Evolutionary conservation across 2,329 filamentous ascomycete genomes (phyloP), one percentile per base, ranked within the genome.

Genomic region (Chalaropsis ovoidea): DNA sequence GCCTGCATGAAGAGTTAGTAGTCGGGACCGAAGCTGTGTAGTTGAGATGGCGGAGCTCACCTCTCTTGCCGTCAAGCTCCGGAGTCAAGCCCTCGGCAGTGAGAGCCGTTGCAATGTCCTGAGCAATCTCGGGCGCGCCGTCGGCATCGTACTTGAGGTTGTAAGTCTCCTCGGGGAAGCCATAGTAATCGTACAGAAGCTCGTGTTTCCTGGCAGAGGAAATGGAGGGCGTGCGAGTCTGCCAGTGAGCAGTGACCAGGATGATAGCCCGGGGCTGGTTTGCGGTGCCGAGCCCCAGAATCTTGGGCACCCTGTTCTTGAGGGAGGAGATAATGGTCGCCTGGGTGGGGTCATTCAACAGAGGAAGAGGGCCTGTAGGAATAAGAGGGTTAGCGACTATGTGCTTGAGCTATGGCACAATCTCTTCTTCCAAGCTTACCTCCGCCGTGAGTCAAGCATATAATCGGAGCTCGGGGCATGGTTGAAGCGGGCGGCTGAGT

Each of bases 231-330:
- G 72, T 72, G 15, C 68, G 60, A 2, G 79, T 78, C 1, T 77
- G 77, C 82, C 82, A 85, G 73, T 85, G 82, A 3, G 82, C 82
- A 0, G 82, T 85, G 15, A 85, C 76, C 41, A 85, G 73, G 10
- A 84, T 74, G 58, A 85, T 82, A 27, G 80, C 82, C 10, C 75
- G 75, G 0, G 78, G 79, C 13, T 78, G 76, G 0, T 79, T 74
- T 0, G 79, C 71, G 0, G 81, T 82, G 47, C 78, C 76, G 1
- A 86, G 77, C 69, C 78, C 76, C 60, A 86, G 78, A 62, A 86
- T 77, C 70, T 79, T 74, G 62, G 83, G 83, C 6, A 85, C 78
- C 10, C 77, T 76, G 3, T 76, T 79, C 65, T 77, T 76, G 67
- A 86, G 76, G 0, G 81, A 84, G 61, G 76, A 73, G 43, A 77